Evolutionary conservation across 202 grass and related monocot species (phyloP), one percentile per base, ranked within the genome.

Genomic region (Dendrocalamus latiflorus): DNA sequence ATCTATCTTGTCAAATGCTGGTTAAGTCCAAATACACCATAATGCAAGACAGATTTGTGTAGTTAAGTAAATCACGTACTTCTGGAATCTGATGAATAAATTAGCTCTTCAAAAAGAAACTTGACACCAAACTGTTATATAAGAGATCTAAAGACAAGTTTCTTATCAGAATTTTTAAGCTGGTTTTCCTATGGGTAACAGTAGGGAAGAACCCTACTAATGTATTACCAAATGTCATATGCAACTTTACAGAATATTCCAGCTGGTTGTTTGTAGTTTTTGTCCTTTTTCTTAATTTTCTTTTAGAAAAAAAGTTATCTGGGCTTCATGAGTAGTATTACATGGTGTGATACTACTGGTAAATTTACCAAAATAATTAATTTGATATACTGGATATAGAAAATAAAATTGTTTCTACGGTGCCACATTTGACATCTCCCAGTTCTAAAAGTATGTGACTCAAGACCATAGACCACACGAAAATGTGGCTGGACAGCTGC

Each of bases 1-100:
- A 87, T 49, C 17, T 77, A 69, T 78, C 16, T 58, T 86, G 39
- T 64, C 57, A 87, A 89, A 73, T 90, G 33, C 56, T 70, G 33
- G 25, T 58, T 12, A 67, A 73, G 36, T 74, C 70, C 26, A 87
- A 69, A 81, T 86, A 75, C 14, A 78, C 4, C 21, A 62, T 70
- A 82, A 28, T 50, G 51, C 67, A 83, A 78, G 9, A 74, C 34
- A 86, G 25, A 16, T 66, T 58, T 70, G 22, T 13, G 68, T 73
- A 49, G 33, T 72, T 26, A 66, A 61, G 51, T 66, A 56, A 79
- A 70, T 68, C 37, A 37, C 17, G n/a, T 51, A 80, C 36, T 53
- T 37, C 9, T 54, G 9, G 18, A 67, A 80, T 68, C 61, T 62
- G n/a, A 24, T 6, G 4, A 82, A 82, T 18, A 72, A 73, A 51